Conservation (phyloP, 1,284 basidiomycete genomes). For the Heterobasidion occidentale region DNA sequence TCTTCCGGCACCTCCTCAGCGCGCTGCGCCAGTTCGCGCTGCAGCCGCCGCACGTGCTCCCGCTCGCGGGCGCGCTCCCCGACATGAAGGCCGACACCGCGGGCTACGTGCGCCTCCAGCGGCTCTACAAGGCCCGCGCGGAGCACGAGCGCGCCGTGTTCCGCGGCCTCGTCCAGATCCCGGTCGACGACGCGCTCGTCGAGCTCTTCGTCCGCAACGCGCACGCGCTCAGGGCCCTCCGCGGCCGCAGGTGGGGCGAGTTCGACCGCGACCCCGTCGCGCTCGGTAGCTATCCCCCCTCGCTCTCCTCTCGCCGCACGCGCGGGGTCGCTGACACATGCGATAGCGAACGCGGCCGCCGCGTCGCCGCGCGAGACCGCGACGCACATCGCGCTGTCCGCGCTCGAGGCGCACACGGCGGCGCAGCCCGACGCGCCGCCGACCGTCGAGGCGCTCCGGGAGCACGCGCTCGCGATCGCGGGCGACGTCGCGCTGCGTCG, state of each 20-base stretch:
- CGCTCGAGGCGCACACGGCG: conserved; percentile 35
- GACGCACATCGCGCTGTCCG: conserved; percentile 62
- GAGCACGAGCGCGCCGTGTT: conserved; percentile 54
- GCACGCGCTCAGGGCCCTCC: conserved; percentile 72
- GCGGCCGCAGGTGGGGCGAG: conserved; percentile 60
- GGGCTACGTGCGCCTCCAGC: conserved; percentile 77
- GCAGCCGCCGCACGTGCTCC: conserved; percentile 35
- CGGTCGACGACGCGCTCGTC: conserved; percentile 47
- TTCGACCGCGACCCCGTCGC: conserved; percentile 46
- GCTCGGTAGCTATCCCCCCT: conserved; percentile 39
- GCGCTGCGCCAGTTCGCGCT: conserved; percentile 60
- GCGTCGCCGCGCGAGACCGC: conserved; percentile 42
- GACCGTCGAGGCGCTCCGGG: conserved; percentile 26
- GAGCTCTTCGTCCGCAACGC: conserved; percentile 90
- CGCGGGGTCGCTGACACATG: not conserved
- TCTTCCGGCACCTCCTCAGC: conserved; percentile 44
- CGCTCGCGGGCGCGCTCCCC: conserved; percentile 67
- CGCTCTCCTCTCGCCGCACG: not conserved
- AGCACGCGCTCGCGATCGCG: conserved; percentile 23
- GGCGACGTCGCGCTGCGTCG: conserved; percentile 42
- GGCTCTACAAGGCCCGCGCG: conserved; percentile 66
- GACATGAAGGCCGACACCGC: conserved; percentile 94
- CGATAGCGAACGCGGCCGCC: conserved; percentile 15
- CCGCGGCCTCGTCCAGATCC: conserved; percentile 24
- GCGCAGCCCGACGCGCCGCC: conserved; percentile 25